A percentile compares a stretch with the other conserved stretches of the same genome.
phyloP scores from a whole-genome alignment of 129 eudicot species.

The Cynara cardunculus region DNA sequence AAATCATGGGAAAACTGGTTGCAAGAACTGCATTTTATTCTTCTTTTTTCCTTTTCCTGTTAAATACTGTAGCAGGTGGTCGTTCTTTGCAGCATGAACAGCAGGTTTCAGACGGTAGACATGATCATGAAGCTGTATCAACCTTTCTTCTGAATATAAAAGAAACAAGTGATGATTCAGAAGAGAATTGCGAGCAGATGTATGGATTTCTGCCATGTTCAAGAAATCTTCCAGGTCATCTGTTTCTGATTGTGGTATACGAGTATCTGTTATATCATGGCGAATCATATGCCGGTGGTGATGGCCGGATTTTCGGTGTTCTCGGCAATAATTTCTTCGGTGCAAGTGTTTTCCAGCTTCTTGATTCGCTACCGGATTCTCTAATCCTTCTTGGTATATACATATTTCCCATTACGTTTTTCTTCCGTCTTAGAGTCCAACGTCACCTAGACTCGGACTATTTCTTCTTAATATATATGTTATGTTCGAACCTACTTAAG shows the following conservation, averaged over 20 bases:
- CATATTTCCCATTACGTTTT: background rate
- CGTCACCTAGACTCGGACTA: no score
- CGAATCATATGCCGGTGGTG: conserved; percentile 61
- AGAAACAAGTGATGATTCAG: background rate
- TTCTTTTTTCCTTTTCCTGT: conserved; percentile 3
- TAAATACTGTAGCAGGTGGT: conserved; percentile 18
- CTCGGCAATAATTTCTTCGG: conserved; percentile 80
- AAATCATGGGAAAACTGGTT: conserved; percentile 10
- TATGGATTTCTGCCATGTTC: conserved; percentile 89
- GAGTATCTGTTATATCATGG: conserved; percentile 62
- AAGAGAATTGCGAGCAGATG: conserved; percentile 48
- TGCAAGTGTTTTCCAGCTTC: conserved; percentile 65
- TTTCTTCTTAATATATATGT: no score
- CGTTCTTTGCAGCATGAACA: conserved; percentile 13
- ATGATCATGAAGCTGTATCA: background rate
- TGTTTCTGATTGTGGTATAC: conserved; percentile 63
- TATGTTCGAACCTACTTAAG: no score
- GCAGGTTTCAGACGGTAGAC: conserved; percentile 35
- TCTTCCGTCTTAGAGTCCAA: no score
- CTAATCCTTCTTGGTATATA: conserved; percentile 62
- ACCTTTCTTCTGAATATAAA: background rate
- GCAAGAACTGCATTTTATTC: conserved; percentile 1
- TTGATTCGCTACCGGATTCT: conserved; percentile 68
- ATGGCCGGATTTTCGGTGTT: conserved; percentile 62
- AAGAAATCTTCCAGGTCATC: conserved; percentile 47